Evolutionary conservation across 2,329 filamentous ascomycete species (phyloP), one percentile per base, ranked within the genome.

Genomic region (Diaporthe citrichinensis): DNA sequence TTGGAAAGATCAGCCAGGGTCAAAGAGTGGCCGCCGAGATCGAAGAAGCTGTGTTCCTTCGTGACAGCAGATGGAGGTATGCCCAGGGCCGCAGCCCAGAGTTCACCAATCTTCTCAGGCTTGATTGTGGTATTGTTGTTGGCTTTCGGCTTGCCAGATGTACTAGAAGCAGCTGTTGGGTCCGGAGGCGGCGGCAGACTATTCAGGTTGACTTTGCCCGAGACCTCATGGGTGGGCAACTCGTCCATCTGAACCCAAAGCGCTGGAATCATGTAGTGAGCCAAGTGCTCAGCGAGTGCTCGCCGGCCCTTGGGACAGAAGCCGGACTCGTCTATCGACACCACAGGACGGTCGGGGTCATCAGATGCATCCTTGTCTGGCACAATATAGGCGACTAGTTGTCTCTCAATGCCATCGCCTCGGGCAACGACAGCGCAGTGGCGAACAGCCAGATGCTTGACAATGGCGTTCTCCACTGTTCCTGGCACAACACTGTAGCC

Each of bases 251-350:
- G 90, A 51, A 96, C 92, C 94, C 94, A 96, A 4, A 95, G 83
- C 0, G 93, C 88, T 0, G 94, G 94, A 72, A 96, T 93, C 94
- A 96, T 96, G 83, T 96, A 96, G 77, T 94, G 93, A 1, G 94
- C 94, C 41, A 96, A 88, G 77, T 92, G 91, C 23, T 89, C 86
- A 1, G 92, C 88, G 3, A 96, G 87, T 23, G 89, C 88, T 73
- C 91, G 90, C 62, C 94, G 89, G 4, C 93, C 91, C 8, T 88
- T 88, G 1, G 94, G 91, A 78, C 94, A 95, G 82, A 94, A 92
- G 7, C 93, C 94, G 39, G 91, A 89, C 74, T 92, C 90, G 76
- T 95, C 92, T 62, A 95, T 90, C 62, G 93, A 89, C 3, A 94
- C 87, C 5, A 86, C 83, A 20, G 88, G 85, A 15, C 76, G 76